These are phyloP conservation scores for Cubamyces sp. DNA, from an alignment of 768 basidiomycete genomes.

Conservation along the genomic window DNA sequence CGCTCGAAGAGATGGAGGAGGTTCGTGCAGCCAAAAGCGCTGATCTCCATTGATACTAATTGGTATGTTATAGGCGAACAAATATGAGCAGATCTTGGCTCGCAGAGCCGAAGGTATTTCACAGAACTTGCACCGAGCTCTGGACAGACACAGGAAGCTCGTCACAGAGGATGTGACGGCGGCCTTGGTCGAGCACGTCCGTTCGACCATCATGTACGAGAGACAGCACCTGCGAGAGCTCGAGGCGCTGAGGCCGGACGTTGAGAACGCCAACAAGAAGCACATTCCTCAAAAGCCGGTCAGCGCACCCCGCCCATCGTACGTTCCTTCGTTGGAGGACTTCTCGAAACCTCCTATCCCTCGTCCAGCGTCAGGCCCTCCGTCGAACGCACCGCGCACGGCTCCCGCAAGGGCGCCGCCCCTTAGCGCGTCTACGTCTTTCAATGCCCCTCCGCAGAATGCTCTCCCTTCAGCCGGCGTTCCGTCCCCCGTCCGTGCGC, in stretches of 20 bases:
- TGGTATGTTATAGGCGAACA: conserved; percentile 66
- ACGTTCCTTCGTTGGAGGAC: conserved; percentile 69
- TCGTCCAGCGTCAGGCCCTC: conserved; percentile 27
- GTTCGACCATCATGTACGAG: conserved; percentile 91
- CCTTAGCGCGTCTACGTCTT: conserved; percentile 5
- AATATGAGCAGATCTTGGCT: conserved; percentile 84
- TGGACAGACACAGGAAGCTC: conserved; percentile 81
- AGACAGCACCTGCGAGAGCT: conserved; percentile 85
- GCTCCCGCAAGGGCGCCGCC: conserved; percentile 20
- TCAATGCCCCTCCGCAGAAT: conserved; percentile 8
- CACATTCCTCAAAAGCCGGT: conserved; percentile 49
- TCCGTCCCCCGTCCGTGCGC: conserved; percentile 4
- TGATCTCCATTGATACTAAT: conserved; percentile 17
- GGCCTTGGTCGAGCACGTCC: conserved; percentile 90
- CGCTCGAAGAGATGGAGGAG: conserved; percentile 92
- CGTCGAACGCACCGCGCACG: conserved; percentile 28
- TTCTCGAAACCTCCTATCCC: conserved; percentile 42
- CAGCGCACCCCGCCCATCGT: conserved; percentile 60
- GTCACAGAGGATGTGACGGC: conserved; percentile 92
- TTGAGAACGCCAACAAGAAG: conserved; percentile 69
- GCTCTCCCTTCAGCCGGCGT: conserved; percentile 8
- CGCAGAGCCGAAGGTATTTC: conserved; percentile 93
- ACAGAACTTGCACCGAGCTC: conserved; percentile 85
- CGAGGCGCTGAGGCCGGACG: conserved; percentile 79
- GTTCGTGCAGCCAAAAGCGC: conserved; percentile 42